These are phyloP conservation scores for Polyplosphaeria fusca DNA, from an alignment of 495 filamentous ascomycete genomes.

Conservation along the genomic window DNA sequence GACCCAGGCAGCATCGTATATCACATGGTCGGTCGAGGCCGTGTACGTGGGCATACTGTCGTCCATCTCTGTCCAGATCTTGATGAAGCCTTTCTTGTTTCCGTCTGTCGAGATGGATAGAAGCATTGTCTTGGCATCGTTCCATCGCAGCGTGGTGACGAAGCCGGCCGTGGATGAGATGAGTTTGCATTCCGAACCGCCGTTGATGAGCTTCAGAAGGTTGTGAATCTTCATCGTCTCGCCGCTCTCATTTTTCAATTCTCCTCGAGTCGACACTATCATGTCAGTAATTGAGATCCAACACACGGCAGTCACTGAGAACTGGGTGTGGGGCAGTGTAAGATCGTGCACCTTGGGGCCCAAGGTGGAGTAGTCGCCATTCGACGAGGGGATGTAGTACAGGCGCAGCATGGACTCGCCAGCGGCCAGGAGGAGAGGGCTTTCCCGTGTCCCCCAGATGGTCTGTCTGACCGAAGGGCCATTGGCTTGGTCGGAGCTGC, in stretches of 20 bases:
- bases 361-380: not conserved
- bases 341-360: not conserved
- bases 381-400: conserved; percentile 1
- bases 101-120: conserved; percentile 30
- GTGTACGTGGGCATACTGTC: conserved; percentile 15
- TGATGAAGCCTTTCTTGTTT: conserved; percentile 13
- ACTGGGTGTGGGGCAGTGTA: conserved; percentile 19
- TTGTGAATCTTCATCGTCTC: conserved; percentile 26
- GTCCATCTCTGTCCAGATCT: conserved; percentile 23
- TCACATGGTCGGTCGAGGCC: conserved; percentile 18
- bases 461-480: conserved; percentile 17
- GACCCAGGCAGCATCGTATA: conserved; percentile 37
- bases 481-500: not conserved
- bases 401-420: conserved; percentile 25
- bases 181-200: conserved; percentile 8
- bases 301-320: conserved; percentile 20
- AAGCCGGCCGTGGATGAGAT: conserved; percentile 25
- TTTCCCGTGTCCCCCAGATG: conserved; percentile 10
- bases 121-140: conserved; percentile 10
- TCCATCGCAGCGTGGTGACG: conserved; percentile 26
- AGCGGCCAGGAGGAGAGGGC: conserved; percentile 17
- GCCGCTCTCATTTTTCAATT: conserved; percentile 21
- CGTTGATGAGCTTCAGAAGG: conserved; percentile 23
- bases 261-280: conserved; percentile 16
- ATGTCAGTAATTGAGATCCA: conserved; percentile 17